Percentiles rank a stretch among this genome's conserved stretches.
Evolutionary conservation across 2,329 filamentous ascomycete genomes (phyloP).

Genomic region (Penicillium crustosum): DNA sequence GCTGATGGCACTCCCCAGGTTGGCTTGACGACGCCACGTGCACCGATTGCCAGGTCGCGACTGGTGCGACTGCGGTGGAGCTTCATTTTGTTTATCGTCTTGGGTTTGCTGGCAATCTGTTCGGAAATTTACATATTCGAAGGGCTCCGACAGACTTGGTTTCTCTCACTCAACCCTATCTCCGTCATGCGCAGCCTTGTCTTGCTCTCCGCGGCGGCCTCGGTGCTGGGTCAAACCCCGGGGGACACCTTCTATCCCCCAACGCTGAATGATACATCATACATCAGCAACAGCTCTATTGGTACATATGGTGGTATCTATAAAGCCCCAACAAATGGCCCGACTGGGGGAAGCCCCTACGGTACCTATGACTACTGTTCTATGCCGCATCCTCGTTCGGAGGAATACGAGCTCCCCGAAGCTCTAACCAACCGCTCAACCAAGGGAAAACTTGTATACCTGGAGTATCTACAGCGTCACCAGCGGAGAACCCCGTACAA

Average conservation of each 20-base stretch:
- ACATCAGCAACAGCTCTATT: slow-evolving; percentile 37
- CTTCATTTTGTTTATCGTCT: neutral
- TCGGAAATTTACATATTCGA: neutral
- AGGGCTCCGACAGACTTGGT: neutral
- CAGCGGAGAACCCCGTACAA: slow-evolving; percentile 43
- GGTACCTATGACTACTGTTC: slow-evolving; percentile 42
- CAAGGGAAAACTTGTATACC: slow-evolving; percentile 36
- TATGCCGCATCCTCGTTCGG: slow-evolving; percentile 41
- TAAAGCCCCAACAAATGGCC: slow-evolving; percentile 27
- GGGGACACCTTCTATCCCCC: slow-evolving; percentile 38
- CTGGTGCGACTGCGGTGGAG: neutral
- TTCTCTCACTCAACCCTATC: neutral
- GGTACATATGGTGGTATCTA: slow-evolving; percentile 42
- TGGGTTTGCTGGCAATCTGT: neutral
- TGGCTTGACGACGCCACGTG: slow-evolving; percentile 4
- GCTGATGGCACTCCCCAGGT: neutral
- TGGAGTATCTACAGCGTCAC: slow-evolving; percentile 43
- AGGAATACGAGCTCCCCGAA: slow-evolving; percentile 34
- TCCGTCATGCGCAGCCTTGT: slow-evolving; percentile 12
- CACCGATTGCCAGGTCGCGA: neutral
- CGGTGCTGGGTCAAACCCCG: slow-evolving; percentile 15
- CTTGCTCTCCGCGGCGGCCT: slow-evolving; percentile 8
- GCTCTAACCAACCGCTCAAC: slow-evolving; percentile 30
- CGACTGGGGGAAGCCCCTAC: slow-evolving; percentile 24
- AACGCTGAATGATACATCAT: slow-evolving; percentile 37